A percentile compares a stretch with the other conserved stretches of the same genome.
Conservation (phyloP, 2,329 filamentous ascomycete species). For the Beauveria bassiana region DNA sequence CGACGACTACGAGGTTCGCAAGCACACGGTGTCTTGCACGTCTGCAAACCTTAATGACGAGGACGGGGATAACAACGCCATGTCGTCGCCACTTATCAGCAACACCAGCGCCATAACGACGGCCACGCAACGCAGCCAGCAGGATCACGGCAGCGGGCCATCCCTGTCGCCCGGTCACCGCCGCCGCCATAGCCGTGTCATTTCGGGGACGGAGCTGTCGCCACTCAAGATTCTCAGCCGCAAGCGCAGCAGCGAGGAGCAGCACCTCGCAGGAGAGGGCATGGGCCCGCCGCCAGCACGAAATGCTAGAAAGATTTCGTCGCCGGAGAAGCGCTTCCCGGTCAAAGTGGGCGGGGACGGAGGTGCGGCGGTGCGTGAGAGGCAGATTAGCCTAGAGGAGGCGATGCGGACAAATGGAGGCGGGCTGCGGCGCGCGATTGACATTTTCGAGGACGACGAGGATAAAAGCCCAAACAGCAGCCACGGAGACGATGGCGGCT, state of each 20-base stretch:
- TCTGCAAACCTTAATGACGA: slow-evolving; percentile 11
- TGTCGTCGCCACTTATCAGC: slow-evolving; percentile 38
- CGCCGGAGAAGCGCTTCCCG: slow-evolving; percentile 52
- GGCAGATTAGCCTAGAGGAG: slow-evolving; percentile 42
- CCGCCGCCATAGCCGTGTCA: slow-evolving; percentile 46
- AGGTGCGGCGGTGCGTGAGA: slow-evolving; percentile 19
- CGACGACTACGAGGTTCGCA: slow-evolving; percentile 25
- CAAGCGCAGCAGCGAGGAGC: slow-evolving; percentile 20
- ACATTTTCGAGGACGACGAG: slow-evolving; percentile 53
- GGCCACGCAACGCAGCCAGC: slow-evolving; percentile 2
- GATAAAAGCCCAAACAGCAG: slow-evolving; percentile 20
- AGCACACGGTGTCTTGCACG: slow-evolving; percentile 18
- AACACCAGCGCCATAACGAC: slow-evolving; percentile 32
- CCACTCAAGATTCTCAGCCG: slow-evolving; percentile 45
- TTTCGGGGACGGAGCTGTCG: slow-evolving; percentile 50
- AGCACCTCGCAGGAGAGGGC: not conserved
- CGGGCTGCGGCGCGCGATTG: slow-evolving; percentile 50
- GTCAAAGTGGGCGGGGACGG: slow-evolving; percentile 41
- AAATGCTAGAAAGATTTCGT: slow-evolving; percentile 38
- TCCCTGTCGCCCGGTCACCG: slow-evolving; percentile 34
- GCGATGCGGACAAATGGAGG: slow-evolving; percentile 42
- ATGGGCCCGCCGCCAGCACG: slow-evolving; percentile 24
- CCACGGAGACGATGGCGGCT: slow-evolving; percentile 29
- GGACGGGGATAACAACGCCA: not conserved
- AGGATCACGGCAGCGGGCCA: not conserved